These are phyloP conservation scores for Porcisia hertigi DNA, from an alignment of 208 protist species.

Conservation along the genomic window DNA sequence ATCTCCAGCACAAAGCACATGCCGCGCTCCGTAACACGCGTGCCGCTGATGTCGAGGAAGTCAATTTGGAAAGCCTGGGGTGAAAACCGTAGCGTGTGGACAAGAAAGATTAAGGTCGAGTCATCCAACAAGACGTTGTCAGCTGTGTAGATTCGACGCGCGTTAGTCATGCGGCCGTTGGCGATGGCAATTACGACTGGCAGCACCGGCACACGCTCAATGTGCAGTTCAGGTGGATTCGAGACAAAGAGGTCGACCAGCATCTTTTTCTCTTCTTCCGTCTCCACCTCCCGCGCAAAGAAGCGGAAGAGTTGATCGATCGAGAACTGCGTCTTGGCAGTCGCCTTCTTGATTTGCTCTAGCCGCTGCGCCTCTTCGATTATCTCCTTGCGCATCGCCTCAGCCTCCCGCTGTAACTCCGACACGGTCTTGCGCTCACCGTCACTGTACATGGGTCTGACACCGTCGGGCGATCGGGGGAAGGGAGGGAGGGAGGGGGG, in stretches of 20 bases:
- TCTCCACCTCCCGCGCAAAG: conserved; percentile 70
- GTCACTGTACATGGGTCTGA: conserved; percentile 78
- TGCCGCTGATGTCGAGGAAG: conserved; percentile 81
- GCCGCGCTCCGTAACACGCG: conserved; percentile 71
- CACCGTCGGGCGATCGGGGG: not conserved
- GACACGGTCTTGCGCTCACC: conserved; percentile 84
- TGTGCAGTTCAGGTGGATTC: conserved; percentile 62
- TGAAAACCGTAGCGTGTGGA: conserved; percentile 81
- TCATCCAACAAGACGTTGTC: conserved; percentile 69
- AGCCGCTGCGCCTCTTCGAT: conserved; percentile 69
- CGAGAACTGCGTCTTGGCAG: conserved; percentile 64
- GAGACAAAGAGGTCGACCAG: conserved; percentile 69
- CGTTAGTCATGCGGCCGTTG: conserved; percentile 71
- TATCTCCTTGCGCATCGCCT: conserved; percentile 60
- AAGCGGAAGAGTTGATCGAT: conserved; percentile 82
- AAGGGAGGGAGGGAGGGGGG: not conserved
- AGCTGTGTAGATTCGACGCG: conserved; percentile 57
- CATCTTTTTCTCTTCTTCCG: conserved; percentile 61
- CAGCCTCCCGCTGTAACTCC: conserved; percentile 77
- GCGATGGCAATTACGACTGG: conserved; percentile 72
- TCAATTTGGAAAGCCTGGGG: conserved; percentile 69
- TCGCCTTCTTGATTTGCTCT: conserved; percentile 63
- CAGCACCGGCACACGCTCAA: conserved; percentile 69
- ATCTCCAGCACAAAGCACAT: conserved; percentile 82
- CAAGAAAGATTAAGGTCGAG: conserved; percentile 71